Percentiles rank a stretch among this genome's conserved stretches.
These are phyloP conservation scores for Trichosporon coremiiforme DNA, from an alignment of 1,284 basidiomycete genomes.

Conservation along the genomic window DNA sequence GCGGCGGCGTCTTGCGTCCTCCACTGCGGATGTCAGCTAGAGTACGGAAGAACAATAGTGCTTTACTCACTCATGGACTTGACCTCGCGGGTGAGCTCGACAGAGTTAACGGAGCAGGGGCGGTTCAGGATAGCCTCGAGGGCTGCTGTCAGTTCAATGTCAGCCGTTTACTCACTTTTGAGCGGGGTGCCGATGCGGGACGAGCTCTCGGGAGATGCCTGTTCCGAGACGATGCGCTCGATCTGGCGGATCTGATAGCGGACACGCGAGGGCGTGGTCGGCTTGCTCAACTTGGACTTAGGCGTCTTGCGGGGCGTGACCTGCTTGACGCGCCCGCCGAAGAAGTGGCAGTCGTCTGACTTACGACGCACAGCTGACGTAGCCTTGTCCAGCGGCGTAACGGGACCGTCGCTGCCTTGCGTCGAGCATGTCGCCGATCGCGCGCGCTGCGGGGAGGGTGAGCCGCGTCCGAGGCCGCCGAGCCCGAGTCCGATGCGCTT, in stretches of 20 bases:
- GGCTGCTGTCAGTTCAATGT: slow-evolving; percentile 17
- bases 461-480: background rate
- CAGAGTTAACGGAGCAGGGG: slow-evolving; percentile 20
- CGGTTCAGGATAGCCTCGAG: slow-evolving; percentile 26
- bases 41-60: too few relatives aligned
- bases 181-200: slow-evolving; percentile 19
- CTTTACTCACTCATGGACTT: slow-evolving; percentile 32
- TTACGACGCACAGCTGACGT: background rate
- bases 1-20: slow-evolving; percentile 27
- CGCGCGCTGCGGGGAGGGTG: background rate
- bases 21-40: slow-evolving; percentile 23
- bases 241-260: slow-evolving; percentile 13
- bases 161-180: slow-evolving; percentile 20
- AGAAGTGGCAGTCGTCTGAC: background rate
- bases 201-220: slow-evolving; percentile 16
- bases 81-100: slow-evolving; percentile 29
- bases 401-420: background rate
- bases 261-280: background rate
- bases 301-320: background rate
- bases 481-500: background rate
- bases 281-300: background rate
- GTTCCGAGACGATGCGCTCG: background rate
- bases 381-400: background rate
- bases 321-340: background rate
- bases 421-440: background rate